Evolutionary conservation across 106 monocot genomes (phyloP), one percentile per base, ranked within the genome.

Genomic region (Gastrodia elata): DNA sequence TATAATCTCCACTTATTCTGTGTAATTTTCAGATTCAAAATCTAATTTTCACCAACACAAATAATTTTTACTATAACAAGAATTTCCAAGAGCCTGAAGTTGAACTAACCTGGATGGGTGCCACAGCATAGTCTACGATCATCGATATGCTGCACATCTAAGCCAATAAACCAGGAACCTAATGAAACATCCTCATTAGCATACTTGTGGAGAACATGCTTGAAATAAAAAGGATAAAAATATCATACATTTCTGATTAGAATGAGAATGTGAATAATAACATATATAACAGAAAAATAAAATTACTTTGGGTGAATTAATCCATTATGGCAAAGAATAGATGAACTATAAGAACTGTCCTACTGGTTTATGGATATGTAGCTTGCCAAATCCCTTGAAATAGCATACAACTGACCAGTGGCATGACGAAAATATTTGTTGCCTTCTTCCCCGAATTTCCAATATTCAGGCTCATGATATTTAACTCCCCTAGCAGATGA

Each of bases 151-250:
- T 84, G 76, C 8, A 79, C 87, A 57, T 84, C 84, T 39, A 87
- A 76, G 40, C 87, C 87, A 57, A 87, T 76, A 22, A 87, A 84
- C 87, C 84, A 87, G 41, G 84, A 34, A 27, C 87, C 84, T 32
- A 87, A 73, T 41, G 87, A 84, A 56, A 87, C 87, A 77, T 87
- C 87, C 71, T 84, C 87, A 65, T 87, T 84, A 52, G 72, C 79
- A 79, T 81, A 87, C 64, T 78, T 87, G 79, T 87, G 87, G 13
- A 81, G 79, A 20, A 86, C 61, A 49, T 82, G 69, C 40, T 40
- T 69, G 40, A 69, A 40, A 40, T 8, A 34, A 41, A 7, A 40
- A 69, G 18, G 10, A 69, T 1, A 22, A 69, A 40, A 69, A 69
- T 22, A 16, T 39, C 68, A 39, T 68, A n/a, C 38, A 68, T 68